These are phyloP conservation scores for Dillenia suffruticosa DNA, from an alignment of 164 flowering plant genomes.

Conservation along the genomic window DNA sequence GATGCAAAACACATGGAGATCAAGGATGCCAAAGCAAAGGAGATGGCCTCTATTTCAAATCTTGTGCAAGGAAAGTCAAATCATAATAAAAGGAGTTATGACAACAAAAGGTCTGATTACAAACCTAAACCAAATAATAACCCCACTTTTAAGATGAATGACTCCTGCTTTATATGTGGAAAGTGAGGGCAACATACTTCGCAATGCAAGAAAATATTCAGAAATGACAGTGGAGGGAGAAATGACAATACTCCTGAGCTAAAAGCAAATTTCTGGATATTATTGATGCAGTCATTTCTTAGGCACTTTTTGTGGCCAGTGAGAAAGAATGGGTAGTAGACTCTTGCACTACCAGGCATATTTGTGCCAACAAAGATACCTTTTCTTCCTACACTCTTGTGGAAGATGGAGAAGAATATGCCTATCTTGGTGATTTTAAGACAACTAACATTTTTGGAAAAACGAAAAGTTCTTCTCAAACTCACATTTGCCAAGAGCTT, in stretches of 20 bases:
- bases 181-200: not conserved
- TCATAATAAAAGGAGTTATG: no score
- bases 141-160: not conserved
- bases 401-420: not conserved
- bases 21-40: no score
- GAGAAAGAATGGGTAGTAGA: not conserved
- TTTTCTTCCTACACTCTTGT: not conserved
- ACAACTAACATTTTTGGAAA: not conserved
- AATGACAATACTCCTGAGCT: not conserved
- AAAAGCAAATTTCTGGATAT: not conserved
- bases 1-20: no score
- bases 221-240: no score
- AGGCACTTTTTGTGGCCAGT: not conserved
- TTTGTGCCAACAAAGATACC: not conserved
- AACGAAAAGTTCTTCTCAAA: not conserved
- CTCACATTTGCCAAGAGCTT: not conserved
- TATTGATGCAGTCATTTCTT: not conserved
- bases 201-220: not conserved
- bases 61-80: no score
- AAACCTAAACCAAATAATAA: not conserved
- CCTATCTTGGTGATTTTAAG: slow-evolving; percentile 1
- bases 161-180: not conserved
- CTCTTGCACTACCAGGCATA: not conserved
- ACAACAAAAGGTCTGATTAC: no score
- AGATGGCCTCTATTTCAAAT: no score